phyloP scores from a whole-genome alignment of 306 rosid species.

The Lathyrus sativus region DNA sequence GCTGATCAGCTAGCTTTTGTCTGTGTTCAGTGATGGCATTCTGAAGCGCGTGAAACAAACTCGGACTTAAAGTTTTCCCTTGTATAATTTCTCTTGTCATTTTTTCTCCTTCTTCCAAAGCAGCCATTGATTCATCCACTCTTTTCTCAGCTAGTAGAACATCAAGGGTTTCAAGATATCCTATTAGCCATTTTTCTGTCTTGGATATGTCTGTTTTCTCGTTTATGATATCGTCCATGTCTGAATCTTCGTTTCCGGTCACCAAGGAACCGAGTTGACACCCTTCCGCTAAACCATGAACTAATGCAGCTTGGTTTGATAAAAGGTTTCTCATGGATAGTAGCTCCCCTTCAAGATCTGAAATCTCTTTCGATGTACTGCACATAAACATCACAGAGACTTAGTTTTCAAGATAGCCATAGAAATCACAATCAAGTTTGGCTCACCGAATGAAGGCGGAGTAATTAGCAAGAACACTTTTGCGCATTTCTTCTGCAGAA shows the following conservation, averaged over 20 bases:
- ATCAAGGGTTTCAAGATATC: constrained; percentile 68
- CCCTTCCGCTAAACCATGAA: constrained; percentile 84
- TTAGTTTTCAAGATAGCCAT: constrained; percentile 17
- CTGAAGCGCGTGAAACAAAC: constrained; percentile 47
- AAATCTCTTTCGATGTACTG: constrained; percentile 87
- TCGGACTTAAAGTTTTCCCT: constrained; percentile 44
- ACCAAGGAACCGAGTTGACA: constrained; percentile 51
- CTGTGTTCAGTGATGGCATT: constrained; percentile 59
- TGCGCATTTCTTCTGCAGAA: constrained; percentile 99
- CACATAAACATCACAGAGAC: constrained; percentile 22
- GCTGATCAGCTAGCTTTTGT: constrained; percentile 66
- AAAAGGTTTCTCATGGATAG: constrained; percentile 86
- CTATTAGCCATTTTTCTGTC: constrained; percentile 64
- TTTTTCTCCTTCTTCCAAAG: constrained; percentile 68
- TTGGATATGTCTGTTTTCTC: constrained; percentile 54
- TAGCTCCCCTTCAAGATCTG: constrained; percentile 90
- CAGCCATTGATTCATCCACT: constrained; percentile 71
- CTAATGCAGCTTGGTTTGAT: constrained; percentile 73
- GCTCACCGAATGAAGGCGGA: constrained; percentile 86
- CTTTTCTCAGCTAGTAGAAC: constrained; percentile 85
- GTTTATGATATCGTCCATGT: constrained; percentile 41
- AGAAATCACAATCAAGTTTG: background rate
- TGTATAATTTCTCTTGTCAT: constrained; percentile 45
- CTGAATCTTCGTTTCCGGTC: constrained; percentile 51
- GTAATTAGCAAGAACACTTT: constrained; percentile 85